Evolutionary conservation across 2,329 filamentous ascomycete genomes (phyloP), one percentile per base, ranked within the genome.

Genomic region (Fusarium sp.): DNA sequence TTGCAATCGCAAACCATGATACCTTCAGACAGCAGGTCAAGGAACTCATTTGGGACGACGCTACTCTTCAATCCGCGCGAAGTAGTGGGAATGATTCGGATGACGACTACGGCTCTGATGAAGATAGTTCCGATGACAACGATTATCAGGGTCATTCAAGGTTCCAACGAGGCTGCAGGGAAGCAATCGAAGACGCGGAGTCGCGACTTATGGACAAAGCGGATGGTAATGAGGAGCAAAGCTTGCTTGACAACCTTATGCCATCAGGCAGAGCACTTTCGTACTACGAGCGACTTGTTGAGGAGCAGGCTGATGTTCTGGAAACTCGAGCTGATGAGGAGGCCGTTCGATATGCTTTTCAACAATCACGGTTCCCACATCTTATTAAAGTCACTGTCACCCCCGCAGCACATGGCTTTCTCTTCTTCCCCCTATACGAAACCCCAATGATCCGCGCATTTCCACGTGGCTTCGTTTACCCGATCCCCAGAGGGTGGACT

Each of bases 391-490:
- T 44, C 23, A n/a, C 52, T 0, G 0, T 66, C 4, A 55, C 63
- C 21, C 63, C 63, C 0, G 16, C 1, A 8, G 26, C 49, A 0
- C 63, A 66, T 16, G 61, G 62, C 0, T 46, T 51, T 39, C 55
- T 66, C 0, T 66, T 51, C 11, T 31, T 50, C 12, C 63, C 63
- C 2, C 39, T 66, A 0, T 66, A 65, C 1, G 1, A 65, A 1
- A 65, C 54, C 6, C 61, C 61, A 18, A 66, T 65, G 61, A 55
- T 66, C 9, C 54, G 61, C 14, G 49, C 14, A 7, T 43, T 66
- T 1, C 61, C 63, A 11, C 3, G 13, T 4, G 61, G 55, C 0
- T 65, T 66, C 37, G 42, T 46, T 0, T 65, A 66, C 7, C 63
- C 55, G 4, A 42, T 48, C 9, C 39, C 49, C 0, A 39, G 61